Percentiles rank a stretch among this genome's conserved stretches.
Conservation (phyloP, 2,329 filamentous ascomycete species). For the Proliferodiscus dingleyae region DNA sequence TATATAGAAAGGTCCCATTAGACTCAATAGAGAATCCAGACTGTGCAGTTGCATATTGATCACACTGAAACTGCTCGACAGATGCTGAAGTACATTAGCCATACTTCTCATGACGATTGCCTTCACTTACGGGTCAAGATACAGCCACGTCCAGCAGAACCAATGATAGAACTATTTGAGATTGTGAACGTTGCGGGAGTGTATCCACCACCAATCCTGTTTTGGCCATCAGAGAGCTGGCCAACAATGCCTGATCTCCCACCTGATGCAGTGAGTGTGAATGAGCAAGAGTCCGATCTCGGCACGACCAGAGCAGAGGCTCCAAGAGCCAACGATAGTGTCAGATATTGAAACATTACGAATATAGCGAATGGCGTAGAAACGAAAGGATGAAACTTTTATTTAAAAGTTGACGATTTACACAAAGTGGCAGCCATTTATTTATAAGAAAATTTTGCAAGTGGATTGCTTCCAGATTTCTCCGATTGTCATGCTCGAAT, state of each 20-base stretch:
- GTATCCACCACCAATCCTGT: conserved; percentile 48
- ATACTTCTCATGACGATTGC: background rate
- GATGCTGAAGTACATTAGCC: conserved; percentile 6
- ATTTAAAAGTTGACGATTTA: no score
- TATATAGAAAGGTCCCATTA: conserved; percentile 46
- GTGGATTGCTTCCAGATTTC: no score
- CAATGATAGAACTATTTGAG: conserved; percentile 48
- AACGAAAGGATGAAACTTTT: no score
- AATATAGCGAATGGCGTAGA: conserved; percentile 1
- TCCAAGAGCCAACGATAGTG: conserved; percentile 34
- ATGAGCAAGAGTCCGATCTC: conserved; percentile 40
- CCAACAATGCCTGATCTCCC: conserved; percentile 49
- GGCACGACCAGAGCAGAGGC: conserved; percentile 39
- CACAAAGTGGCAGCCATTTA: no score
- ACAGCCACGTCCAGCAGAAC: conserved; percentile 53
- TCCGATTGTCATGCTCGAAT: no score
- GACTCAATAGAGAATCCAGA: conserved; percentile 52
- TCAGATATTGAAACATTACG: conserved; percentile 37
- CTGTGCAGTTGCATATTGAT: conserved; percentile 45
- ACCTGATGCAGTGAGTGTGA: conserved; percentile 47
- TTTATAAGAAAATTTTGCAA: no score
- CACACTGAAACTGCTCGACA: conserved; percentile 35
- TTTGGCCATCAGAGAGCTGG: conserved; percentile 58
- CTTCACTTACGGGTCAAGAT: conserved; percentile 51
- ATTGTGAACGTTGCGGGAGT: conserved; percentile 49